Evolutionary conservation across 23 red algal species (phyloP).

Genomic region (Chondrus crispus): DNA sequence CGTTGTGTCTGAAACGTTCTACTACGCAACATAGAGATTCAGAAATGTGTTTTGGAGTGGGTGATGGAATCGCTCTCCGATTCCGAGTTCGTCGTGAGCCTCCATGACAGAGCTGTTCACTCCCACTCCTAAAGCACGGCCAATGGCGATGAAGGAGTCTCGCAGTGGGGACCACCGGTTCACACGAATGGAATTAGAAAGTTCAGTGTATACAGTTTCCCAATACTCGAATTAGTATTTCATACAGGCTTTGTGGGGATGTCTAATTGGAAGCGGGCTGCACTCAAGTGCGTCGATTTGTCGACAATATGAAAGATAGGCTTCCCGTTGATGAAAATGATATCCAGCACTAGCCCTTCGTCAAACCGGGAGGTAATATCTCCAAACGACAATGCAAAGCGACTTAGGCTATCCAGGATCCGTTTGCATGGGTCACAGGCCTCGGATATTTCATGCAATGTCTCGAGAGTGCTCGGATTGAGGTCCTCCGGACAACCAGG

Average conservation of each 20-base stretch:
- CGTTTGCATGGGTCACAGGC: constrained; percentile 24
- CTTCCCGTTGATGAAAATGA: background rate
- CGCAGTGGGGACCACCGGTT: background rate
- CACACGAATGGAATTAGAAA: background rate
- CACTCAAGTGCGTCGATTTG: background rate
- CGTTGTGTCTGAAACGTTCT: no score
- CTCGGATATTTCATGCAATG: background rate
- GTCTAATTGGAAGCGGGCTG: background rate
- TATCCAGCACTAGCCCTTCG: background rate
- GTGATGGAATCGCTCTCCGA: background rate
- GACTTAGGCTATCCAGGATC: background rate
- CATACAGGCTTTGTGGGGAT: background rate
- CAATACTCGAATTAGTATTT: background rate
- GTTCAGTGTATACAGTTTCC: background rate
- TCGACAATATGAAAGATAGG: background rate
- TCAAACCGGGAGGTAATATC: background rate
- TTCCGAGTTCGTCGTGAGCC: background rate
- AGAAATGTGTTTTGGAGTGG: background rate
- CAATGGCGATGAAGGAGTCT: background rate
- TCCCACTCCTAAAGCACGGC: background rate
- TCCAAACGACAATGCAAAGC: constrained; percentile 3
- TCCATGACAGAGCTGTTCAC: background rate
- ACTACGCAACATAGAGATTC: background rate
- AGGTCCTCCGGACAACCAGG: background rate
- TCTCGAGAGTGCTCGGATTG: background rate